Evolutionary conservation across 1,284 basidiomycete genomes (phyloP).

Genomic region (Trichosporon sp.): DNA sequence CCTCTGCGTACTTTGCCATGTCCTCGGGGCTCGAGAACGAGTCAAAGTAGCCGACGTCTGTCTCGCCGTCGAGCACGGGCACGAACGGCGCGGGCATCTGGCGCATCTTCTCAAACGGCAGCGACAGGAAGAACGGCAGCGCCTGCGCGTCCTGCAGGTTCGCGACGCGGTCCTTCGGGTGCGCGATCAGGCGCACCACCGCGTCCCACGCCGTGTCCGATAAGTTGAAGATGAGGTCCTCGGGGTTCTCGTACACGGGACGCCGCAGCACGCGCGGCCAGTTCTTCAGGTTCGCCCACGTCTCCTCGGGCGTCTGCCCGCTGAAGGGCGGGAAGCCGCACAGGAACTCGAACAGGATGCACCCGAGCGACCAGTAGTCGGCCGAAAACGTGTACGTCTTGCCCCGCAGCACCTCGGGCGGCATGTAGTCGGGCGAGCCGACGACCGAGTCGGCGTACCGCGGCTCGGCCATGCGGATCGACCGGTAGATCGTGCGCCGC

Average conservation of each 20-base stretch:
- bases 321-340: constrained; percentile 95
- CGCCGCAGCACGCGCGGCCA: constrained; percentile 87
- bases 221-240: constrained; percentile 96
- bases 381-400: constrained; percentile 93
- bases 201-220: constrained; percentile 92
- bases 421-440: constrained; percentile 88
- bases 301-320: constrained; percentile 92
- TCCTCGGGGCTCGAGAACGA: constrained; percentile 89
- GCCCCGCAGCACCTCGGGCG: constrained; percentile 81
- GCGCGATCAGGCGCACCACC: constrained; percentile 71
- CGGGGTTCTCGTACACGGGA: constrained; percentile 91
- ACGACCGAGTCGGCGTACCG: constrained; percentile 97
- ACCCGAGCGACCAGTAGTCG: constrained; percentile 98
- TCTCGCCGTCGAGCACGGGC: constrained; percentile 88
- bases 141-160: constrained; percentile 67
- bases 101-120: constrained; percentile 75
- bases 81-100: constrained; percentile 84
- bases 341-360: constrained; percentile 97
- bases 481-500: constrained; percentile 89
- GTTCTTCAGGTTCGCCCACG: constrained; percentile 98
- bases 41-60: constrained; percentile 98
- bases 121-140: constrained; percentile 79
- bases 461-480: constrained; percentile 83
- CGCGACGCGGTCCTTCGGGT: constrained; percentile 72
- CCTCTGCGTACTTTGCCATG: constrained; percentile 98